Conservation (phyloP, 257 asterid genomes). For the Gentiana straminea region DNA sequence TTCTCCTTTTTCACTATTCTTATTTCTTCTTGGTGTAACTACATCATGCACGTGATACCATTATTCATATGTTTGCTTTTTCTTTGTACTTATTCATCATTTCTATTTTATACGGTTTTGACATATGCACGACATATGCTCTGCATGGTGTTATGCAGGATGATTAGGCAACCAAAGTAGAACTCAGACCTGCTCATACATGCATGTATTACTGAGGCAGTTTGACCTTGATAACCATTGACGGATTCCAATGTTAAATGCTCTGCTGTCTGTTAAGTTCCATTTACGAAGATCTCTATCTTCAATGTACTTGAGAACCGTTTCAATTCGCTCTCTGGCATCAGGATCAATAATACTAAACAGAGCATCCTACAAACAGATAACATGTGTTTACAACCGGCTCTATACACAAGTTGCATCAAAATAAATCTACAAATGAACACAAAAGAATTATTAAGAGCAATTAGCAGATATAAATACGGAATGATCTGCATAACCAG, state of each 20-base stretch:
- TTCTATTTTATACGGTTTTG: no score
- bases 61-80: no score
- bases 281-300: conserved; percentile 67
- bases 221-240: conserved; percentile 70
- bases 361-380: conserved; percentile 1
- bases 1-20: no score
- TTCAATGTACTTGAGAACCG: conserved; percentile 57
- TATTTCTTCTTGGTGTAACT: no score
- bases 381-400: no score
- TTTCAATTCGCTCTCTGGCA: conserved; percentile 43
- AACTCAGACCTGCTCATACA: conserved; percentile 70
- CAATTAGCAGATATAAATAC: neutral
- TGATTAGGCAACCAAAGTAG: neutral
- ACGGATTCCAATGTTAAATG: conserved; percentile 53
- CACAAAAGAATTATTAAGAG: neutral
- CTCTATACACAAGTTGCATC: neutral
- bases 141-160: neutral
- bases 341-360: conserved; percentile 35
- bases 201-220: conserved; percentile 61
- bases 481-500: neutral
- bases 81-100: no score
- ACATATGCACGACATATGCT: no score
- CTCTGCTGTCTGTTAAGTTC: conserved; percentile 56
- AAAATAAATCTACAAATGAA: neutral
- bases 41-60: no score